Evolutionary conservation across 768 basidiomycete species (phyloP), one percentile per base, ranked within the genome.

Genomic region (Trametes cinnabarina): DNA sequence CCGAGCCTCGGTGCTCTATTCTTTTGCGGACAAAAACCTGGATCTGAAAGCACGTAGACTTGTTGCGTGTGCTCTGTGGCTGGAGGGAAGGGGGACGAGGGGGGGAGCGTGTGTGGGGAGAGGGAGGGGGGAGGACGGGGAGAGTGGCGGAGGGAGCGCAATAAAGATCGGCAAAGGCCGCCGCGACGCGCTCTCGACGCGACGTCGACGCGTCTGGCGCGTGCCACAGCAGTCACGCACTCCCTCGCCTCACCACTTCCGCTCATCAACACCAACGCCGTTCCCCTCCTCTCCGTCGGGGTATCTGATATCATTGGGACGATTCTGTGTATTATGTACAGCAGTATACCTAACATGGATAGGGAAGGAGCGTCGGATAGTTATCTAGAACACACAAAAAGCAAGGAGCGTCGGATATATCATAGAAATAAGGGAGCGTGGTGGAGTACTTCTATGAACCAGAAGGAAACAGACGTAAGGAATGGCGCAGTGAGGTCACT

Each of bases 141-240:
- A 35, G 46, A 40, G 54, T 15, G 54, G 44, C 15, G 22, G 53
- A 47, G 53, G 28, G 54, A 17, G 54, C 34, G 44, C 37, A 39
- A 41, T 47, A 48, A 25, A 28, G 40, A 12, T 47, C 54, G 54
- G 54, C 54, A 55, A 55, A 47, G 23, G 25, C 54, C 54, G 46
- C 44, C 54, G 52, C 52, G 54, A 55, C 54, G 54, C 54, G 54
- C 54, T 35, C 54, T 55, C 54, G 54, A 55, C 54, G 54, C 54
- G 54, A 47, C 52, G 28, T 44, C 52, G 52, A 54, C 52, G 52
- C 52, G 52, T 28, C 54, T 47, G 34, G 32, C 54, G 46, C 39
- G 46, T 26, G 20, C 22, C 54, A n/a, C 46, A 47, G 51, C 37
- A 34, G 12, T 26, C 25, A 32, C 30, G 25, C 23, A 15, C 19